phyloP scores from a whole-genome alignment of 1,139 yeast species.

The Petasospora rhodanensis region DNA sequence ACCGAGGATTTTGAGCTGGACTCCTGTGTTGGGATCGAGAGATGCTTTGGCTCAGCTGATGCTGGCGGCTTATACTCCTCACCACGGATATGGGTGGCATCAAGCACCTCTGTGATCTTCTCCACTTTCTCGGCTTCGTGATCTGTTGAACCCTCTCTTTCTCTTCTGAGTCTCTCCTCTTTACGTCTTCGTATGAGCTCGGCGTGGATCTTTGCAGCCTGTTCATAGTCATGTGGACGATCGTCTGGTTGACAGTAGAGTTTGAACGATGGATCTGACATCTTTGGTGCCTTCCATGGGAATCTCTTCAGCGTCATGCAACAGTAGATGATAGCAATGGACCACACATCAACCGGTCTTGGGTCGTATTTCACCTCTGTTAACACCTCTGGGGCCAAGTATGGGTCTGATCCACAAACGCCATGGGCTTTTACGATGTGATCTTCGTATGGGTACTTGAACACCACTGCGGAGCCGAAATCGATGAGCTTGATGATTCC shows the following conservation, averaged over 20 bases:
- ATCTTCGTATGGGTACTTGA: slow-evolving; percentile 84
- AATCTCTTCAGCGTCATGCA: slow-evolving; percentile 92
- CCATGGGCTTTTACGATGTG: slow-evolving; percentile 82
- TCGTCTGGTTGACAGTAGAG: slow-evolving; percentile 45
- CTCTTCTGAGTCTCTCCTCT: slow-evolving; percentile 25
- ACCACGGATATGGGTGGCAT: slow-evolving; percentile 15
- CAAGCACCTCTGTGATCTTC: slow-evolving; percentile 15
- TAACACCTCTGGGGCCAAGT: slow-evolving; percentile 93
- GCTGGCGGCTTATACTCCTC: slow-evolving; percentile 7
- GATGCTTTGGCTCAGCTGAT: background rate
- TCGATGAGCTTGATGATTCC: slow-evolving; percentile 92
- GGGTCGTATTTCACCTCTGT: slow-evolving; percentile 75
- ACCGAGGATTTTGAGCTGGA: background rate
- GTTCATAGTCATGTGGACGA: slow-evolving; percentile 37
- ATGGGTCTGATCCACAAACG: slow-evolving; percentile 96
- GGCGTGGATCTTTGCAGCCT: slow-evolving; percentile 46
- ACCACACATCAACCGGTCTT: slow-evolving; percentile 92
- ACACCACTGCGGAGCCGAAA: slow-evolving; percentile 94
- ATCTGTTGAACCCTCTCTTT: slow-evolving; percentile 24
- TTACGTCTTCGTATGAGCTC: slow-evolving; percentile 36
- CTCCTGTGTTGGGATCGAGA: background rate
- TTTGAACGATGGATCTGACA: slow-evolving; percentile 81
- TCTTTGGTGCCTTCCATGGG: slow-evolving; percentile 95
- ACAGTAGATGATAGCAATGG: slow-evolving; percentile 89
- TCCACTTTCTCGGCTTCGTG: slow-evolving; percentile 14